Conservation (phyloP, 148 eudicot species). For the Chenopodium berlandieri region DNA sequence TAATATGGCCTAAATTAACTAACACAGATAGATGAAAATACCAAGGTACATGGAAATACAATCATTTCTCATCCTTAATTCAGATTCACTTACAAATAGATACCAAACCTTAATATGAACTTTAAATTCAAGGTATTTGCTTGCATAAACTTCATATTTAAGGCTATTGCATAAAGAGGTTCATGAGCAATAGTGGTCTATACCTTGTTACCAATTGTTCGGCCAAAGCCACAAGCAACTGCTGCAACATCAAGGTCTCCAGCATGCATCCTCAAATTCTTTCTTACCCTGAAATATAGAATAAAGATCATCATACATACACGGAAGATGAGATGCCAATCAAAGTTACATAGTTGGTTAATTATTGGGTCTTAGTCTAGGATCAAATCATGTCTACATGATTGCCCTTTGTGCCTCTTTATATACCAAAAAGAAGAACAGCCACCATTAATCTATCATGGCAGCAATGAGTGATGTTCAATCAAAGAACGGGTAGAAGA, state of each 20-base stretch:
- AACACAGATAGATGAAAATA: no score
- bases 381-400: neutral
- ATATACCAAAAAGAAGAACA: neutral
- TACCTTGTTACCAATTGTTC: slow-evolving; percentile 98
- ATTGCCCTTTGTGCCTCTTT: neutral
- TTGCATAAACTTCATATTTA: neutral
- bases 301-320: slow-evolving; percentile 7
- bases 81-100: neutral
- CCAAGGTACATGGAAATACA: no score
- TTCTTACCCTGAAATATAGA: slow-evolving; percentile 71
- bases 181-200: neutral
- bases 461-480: neutral
- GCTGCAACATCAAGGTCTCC: slow-evolving; percentile 98
- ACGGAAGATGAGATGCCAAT: neutral
- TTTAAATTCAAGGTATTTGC: neutral
- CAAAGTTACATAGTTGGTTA: no score
- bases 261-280: slow-evolving; percentile 69
- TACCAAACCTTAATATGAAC: neutral
- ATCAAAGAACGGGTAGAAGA: neutral
- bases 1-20: no score
- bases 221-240: slow-evolving; percentile 97
- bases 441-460: neutral
- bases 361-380: no score
- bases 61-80: no score
- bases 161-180: neutral